Evolutionary conservation across 345 rosid genomes (phyloP).

Genomic region (Aquilaria malaccensis): DNA sequence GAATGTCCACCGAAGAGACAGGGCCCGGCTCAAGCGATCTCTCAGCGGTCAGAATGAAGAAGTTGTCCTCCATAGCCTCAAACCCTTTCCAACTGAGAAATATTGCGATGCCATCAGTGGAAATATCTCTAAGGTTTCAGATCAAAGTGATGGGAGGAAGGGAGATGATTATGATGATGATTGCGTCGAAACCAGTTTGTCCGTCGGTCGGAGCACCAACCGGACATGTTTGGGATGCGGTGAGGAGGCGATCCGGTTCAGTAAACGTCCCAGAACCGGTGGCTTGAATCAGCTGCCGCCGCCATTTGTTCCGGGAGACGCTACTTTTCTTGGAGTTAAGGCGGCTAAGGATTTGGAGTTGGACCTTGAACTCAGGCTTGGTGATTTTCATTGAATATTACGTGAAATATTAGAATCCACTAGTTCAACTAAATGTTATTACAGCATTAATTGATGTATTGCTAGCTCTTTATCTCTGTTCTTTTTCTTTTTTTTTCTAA

Average conservation of each 20-base stretch:
- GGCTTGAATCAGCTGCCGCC: conserved; percentile 18
- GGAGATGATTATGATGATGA: conserved; percentile 3
- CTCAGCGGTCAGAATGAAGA: conserved; percentile 9
- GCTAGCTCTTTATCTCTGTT: too few relatives aligned
- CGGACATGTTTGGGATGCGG: conserved; percentile 10
- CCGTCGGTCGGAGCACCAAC: conserved; percentile 26
- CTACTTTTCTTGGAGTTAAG: conserved; percentile 21
- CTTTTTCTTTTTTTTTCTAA: too few relatives aligned
- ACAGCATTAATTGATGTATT: too few relatives aligned
- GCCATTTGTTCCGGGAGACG: conserved; percentile 14
- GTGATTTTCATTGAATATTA: conserved; percentile 20
- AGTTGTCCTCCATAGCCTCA: conserved; percentile 4
- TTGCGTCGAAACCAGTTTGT: conserved; percentile 23
- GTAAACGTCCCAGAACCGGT: conserved; percentile 28
- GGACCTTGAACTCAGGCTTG: conserved; percentile 94
- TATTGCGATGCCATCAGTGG: conserved; percentile 3
- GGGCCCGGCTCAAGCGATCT: conserved; percentile 57
- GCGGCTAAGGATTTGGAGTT: conserved; percentile 30
- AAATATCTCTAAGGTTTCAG: background rate
- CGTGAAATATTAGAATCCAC: conserved; percentile 25
- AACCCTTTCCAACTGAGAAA: conserved; percentile 7
- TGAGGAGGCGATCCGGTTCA: conserved; percentile 15
- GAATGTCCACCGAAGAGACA: conserved; percentile 69
- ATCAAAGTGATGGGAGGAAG: conserved; percentile 2
- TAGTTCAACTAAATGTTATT: too few relatives aligned